Conservation (phyloP, 441 rosid species). For the Bruguiera hainesii region DNA sequence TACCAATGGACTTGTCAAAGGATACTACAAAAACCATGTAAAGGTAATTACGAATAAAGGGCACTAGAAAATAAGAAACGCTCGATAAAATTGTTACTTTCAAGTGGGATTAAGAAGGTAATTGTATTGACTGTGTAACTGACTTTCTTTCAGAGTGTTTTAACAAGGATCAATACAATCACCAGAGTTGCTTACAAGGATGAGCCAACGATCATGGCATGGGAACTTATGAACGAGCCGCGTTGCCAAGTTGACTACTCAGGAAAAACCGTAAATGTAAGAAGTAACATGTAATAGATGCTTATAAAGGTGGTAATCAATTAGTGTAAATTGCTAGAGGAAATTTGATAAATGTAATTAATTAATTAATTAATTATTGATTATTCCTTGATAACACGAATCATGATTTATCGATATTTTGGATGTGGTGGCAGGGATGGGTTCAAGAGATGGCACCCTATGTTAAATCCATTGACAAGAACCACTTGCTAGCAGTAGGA, state of each 20-base stretch:
- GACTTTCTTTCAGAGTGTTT: slow-evolving; percentile 29
- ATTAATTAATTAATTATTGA: too few species aligned
- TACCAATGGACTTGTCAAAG: slow-evolving; percentile 39
- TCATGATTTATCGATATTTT: too few species aligned
- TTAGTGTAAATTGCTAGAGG: too few species aligned
- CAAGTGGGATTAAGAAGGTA: too few species aligned
- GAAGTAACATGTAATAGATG: background rate
- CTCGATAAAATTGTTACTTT: background rate
- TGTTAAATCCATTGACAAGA: slow-evolving; percentile 33
- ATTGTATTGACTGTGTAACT: too few species aligned
- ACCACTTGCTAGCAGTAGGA: slow-evolving; percentile 35
- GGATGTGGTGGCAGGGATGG: slow-evolving; percentile 24
- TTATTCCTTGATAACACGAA: too few species aligned
- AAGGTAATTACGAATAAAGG: slow-evolving; percentile 26
- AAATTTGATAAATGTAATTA: too few species aligned
- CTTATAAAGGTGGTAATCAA: background rate
- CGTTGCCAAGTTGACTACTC: slow-evolving; percentile 45
- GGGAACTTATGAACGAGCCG: slow-evolving; percentile 70
- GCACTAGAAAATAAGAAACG: too few species aligned
- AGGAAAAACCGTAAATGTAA: slow-evolving; percentile 38
- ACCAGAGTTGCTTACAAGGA: slow-evolving; percentile 44
- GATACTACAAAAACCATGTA: slow-evolving; percentile 46
- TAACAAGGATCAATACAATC: slow-evolving; percentile 43
- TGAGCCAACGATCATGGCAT: slow-evolving; percentile 60
- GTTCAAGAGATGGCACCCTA: slow-evolving; percentile 39